Evolutionary conservation across 1,139 yeast species (phyloP).

Genomic region (Pichia sp.): DNA sequence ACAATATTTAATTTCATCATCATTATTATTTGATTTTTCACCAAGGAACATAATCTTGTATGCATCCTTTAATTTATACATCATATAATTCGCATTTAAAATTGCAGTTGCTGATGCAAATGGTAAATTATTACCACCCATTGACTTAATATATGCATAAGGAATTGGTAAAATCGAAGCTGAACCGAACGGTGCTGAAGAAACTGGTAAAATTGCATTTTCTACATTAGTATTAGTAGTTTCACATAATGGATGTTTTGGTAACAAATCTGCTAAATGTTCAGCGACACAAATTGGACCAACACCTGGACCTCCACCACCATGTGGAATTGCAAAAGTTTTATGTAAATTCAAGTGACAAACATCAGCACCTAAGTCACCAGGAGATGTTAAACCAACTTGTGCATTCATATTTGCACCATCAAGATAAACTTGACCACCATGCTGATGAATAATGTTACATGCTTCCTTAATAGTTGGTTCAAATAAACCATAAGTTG

Average conservation of each 20-base stretch:
- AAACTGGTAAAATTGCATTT: slow-evolving; percentile 64
- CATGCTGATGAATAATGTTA: slow-evolving; percentile 71
- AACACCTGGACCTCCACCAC: slow-evolving; percentile 99
- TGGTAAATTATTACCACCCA: slow-evolving; percentile 82
- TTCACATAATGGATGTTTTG: slow-evolving; percentile 60
- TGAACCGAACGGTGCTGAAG: slow-evolving; percentile 94
- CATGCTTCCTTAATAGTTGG: slow-evolving; percentile 84
- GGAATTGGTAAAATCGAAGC: slow-evolving; percentile 91
- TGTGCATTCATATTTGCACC: slow-evolving; percentile 99
- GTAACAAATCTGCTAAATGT: slow-evolving; percentile 78
- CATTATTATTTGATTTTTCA: slow-evolving; percentile 32
- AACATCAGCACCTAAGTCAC: slow-evolving; percentile 97
- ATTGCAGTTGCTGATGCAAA: slow-evolving; percentile 84
- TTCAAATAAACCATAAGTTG: slow-evolving; percentile 93
- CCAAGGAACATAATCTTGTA: slow-evolving; percentile 74
- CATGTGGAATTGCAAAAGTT: slow-evolving; percentile 96
- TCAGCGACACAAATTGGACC: slow-evolving; percentile 93
- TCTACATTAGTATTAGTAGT: slow-evolving; percentile 42
- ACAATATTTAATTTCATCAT: slow-evolving; percentile 55
- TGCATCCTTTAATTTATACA: slow-evolving; percentile 61
- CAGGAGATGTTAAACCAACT: slow-evolving; percentile 95
- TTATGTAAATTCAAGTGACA: slow-evolving; percentile 95
- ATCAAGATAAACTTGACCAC: slow-evolving; percentile 95
- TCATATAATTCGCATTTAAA: slow-evolving; percentile 94
- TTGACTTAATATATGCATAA: slow-evolving; percentile 88